A percentile compares a stretch with the other conserved stretches of the same genome.
These are phyloP conservation scores for Rhododendron kiyosumense DNA, from an alignment of 148 eudicot genomes.

Conservation along the genomic window DNA sequence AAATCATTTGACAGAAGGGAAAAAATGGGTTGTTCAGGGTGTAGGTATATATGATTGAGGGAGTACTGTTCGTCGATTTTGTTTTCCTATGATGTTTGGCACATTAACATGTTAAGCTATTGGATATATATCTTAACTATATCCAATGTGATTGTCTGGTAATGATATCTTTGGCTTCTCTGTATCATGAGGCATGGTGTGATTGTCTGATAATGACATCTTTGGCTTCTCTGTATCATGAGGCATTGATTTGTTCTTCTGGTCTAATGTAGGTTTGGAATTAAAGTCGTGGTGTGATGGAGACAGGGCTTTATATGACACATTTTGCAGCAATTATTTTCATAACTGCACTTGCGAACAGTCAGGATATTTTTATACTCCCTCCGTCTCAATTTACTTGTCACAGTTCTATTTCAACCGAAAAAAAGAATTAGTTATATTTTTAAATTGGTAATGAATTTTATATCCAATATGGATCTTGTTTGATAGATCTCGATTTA, in stretches of 20 bases:
- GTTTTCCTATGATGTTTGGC: neutral
- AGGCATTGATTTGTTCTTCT: neutral
- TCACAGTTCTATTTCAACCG: too few species aligned
- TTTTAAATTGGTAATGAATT: too few species aligned
- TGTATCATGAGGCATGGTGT: neutral
- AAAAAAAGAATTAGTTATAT: too few species aligned
- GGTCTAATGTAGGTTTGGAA: constrained; percentile 30
- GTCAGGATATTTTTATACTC: neutral
- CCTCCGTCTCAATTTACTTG: too few species aligned
- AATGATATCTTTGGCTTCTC: neutral
- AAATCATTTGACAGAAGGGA: neutral
- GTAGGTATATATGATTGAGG: neutral
- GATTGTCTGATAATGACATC: neutral
- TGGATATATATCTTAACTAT: neutral
- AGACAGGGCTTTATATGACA: constrained; percentile 32
- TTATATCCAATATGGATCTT: too few species aligned
- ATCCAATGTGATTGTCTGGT: neutral
- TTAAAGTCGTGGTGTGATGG: constrained; percentile 16
- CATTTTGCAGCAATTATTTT: constrained; percentile 34
- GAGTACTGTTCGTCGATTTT: neutral
- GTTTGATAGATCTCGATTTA: too few species aligned
- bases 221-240: neutral
- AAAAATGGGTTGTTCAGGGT: neutral
- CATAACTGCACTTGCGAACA: constrained; percentile 26
- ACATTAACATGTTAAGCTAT: neutral